Evolutionary conservation across 106 monocot genomes (phyloP), one percentile per base, ranked within the genome.

Genomic region (Dioscorea zingiberensis): DNA sequence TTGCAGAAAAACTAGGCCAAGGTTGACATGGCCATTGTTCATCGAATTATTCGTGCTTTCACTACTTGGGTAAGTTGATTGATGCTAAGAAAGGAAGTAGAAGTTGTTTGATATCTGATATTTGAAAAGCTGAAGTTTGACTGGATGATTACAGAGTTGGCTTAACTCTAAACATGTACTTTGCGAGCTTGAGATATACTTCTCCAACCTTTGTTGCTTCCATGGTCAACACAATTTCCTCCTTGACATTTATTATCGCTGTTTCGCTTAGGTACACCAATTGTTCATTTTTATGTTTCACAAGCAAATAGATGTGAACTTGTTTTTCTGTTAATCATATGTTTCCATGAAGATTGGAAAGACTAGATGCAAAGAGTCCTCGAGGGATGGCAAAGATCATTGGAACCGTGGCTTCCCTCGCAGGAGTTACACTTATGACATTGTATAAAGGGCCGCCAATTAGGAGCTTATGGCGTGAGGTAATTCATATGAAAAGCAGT

Each of bases 101-200:
- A 44, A 57, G 21, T 47, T 47, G 23, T 10, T 30, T 4, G 32
- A 56, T 38, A 23, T 45, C 25, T 17, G 49, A 57, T 62, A 30
- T 44, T 51, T 63, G 21, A 32, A 7, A 53, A n/a, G n/a, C 3
- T 44, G 15, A 57, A 22, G 6, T 58, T 55, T 24, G 2, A 27
- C 22, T 59, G 55, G 38, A 27, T 49, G 25, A 25, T 14, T 56
- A 69, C 90, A 94, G 94, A 68, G 80, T 81, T 21, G 70, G 94
- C 73, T 66, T 94, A 18, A 87, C 90, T 29, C 76, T 94, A 32
- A 94, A 94, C 55, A 87, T 90, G 87, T 94, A 94, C 72, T 90
- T 94, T 48, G 77, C 90, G 29, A 94, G 94, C 65, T 78, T 94
- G 63, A 85, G 63, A 64, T 90, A 71, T 70, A 94, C 94, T 16